Evolutionary conservation across 257 asterid species (phyloP), one percentile per base, ranked within the genome.

Genomic region (Asclepias syriaca): DNA sequence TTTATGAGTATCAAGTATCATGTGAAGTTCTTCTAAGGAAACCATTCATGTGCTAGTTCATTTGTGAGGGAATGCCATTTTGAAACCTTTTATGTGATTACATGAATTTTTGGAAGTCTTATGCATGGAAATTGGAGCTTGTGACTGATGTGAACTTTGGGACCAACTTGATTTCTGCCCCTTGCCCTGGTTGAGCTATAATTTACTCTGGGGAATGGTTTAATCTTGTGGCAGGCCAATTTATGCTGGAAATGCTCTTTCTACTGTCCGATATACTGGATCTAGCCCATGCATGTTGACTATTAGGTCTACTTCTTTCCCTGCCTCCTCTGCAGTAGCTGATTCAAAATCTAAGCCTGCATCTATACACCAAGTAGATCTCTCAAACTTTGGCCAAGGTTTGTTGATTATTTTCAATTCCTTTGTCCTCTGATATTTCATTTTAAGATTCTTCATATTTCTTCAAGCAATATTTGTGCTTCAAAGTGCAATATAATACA

Each of bases 231-330:
- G 67, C 88, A 92, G 99, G 84, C 98, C 99, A 56, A 88, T 88
- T 72, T 94, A 94, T 85, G 99, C 99, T 74, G 98, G 98, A 51
- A 94, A 94, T 85, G 98, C 99, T 74, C 96, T 94, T 71, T 84
- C 89, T 80, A 92, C 97, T 21, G 95, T 94, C 40, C 89, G 82
- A 66, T 94, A 91, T 81, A 82, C 86, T 53, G 99, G 98, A 75
- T 80, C 92, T 74, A 77, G 77, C 77, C 99, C 99, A 55, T 95
- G 99, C 84, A 74, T 92, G 95, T 81, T 95, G 88, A 95, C 96
- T 58, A 81, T 95, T 68, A 86, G 98, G 83, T 80, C 96, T 70
- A 86, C 99, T 55, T 95, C 99, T 56, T 95, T 95, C 79, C 90
- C 96, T 5, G 73, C 79, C 32, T 79, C 78, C 32, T 37, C 77